These are phyloP conservation scores for Leptomonas seymouri DNA, from an alignment of 208 protist genomes.

Conservation along the genomic window DNA sequence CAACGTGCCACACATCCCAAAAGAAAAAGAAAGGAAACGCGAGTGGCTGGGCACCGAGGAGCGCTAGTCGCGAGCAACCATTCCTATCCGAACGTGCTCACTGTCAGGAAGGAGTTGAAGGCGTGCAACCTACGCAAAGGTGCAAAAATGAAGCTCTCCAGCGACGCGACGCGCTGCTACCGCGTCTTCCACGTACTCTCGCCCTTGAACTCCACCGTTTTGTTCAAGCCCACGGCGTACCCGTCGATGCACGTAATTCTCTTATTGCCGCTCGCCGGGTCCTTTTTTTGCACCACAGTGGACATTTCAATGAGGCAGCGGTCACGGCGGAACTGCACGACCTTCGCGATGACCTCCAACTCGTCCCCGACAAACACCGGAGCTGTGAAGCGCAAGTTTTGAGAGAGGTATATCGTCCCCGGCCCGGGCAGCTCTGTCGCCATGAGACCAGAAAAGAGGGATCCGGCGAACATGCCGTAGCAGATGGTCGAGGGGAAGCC, in stretches of 20 bases:
- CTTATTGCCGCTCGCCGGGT: conserved; percentile 36
- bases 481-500: conserved; percentile 79
- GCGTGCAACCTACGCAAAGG: too few relatives aligned
- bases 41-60: too few relatives aligned
- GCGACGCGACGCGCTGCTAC: neutral
- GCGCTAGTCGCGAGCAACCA: too few relatives aligned
- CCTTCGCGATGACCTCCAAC: conserved; percentile 66
- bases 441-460: conserved; percentile 87
- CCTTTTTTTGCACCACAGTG: conserved; percentile 65
- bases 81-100: too few relatives aligned
- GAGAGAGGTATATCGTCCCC: conserved; percentile 88
- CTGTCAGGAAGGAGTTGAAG: too few relatives aligned
- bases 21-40: too few relatives aligned
- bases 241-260: conserved; percentile 71
- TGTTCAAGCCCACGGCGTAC: conserved; percentile 76
- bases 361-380: conserved; percentile 86
- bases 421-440: conserved; percentile 82
- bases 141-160: too few relatives aligned
- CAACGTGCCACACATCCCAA: too few relatives aligned
- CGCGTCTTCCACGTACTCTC: conserved; percentile 60
- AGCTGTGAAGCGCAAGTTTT: conserved; percentile 70
- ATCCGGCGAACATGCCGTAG: conserved; percentile 85
- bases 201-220: conserved; percentile 66
- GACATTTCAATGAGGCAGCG: conserved; percentile 73
- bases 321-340: conserved; percentile 67